phyloP scores from a whole-genome alignment of 768 basidiomycete species.

The Lentinus brumalis region DNA sequence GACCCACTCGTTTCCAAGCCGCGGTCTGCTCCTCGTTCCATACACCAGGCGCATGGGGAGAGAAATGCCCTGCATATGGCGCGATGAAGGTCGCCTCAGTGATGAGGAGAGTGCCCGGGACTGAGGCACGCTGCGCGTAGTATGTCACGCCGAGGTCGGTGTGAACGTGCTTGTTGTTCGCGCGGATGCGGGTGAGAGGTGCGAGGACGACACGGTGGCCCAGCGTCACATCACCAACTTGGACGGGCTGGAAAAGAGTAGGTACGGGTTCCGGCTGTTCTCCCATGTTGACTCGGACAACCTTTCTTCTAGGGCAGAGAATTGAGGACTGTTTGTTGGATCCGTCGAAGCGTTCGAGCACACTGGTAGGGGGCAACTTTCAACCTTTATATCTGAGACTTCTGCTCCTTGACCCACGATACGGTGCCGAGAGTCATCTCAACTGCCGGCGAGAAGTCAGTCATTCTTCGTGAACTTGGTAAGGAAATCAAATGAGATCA shows the following conservation, averaged over 20 bases:
- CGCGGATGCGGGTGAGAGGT: slow-evolving; percentile 49
- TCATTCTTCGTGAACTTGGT: too few species aligned
- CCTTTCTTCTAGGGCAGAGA: too few species aligned
- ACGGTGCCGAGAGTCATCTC: too few species aligned
- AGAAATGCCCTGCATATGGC: slow-evolving; percentile 45
- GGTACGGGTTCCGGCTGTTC: too few species aligned
- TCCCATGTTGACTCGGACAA: too few species aligned
- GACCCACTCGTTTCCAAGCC: slow-evolving; percentile 46
- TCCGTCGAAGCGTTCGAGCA: too few species aligned
- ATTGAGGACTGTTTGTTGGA: too few species aligned
- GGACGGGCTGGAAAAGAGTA: slow-evolving; percentile 46
- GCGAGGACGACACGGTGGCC: slow-evolving; percentile 53
- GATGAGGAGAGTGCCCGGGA: slow-evolving; percentile 53
- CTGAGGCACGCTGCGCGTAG: slow-evolving; percentile 47
- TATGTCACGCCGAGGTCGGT: slow-evolving; percentile 41
- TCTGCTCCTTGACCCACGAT: too few species aligned
- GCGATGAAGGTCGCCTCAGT: slow-evolving; percentile 49
- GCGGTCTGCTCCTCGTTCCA: slow-evolving; percentile 55
- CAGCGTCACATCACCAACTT: slow-evolving; percentile 42
- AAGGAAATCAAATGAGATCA: too few species aligned
- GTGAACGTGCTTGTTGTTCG: slow-evolving; percentile 35
- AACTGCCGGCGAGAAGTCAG: too few species aligned
- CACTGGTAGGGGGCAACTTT: too few species aligned
- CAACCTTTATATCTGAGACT: too few species aligned
- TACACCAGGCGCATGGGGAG: slow-evolving; percentile 54